Conservation (phyloP, 192 early-diverging fungal species). For the Linnemannia hyalina region DNA sequence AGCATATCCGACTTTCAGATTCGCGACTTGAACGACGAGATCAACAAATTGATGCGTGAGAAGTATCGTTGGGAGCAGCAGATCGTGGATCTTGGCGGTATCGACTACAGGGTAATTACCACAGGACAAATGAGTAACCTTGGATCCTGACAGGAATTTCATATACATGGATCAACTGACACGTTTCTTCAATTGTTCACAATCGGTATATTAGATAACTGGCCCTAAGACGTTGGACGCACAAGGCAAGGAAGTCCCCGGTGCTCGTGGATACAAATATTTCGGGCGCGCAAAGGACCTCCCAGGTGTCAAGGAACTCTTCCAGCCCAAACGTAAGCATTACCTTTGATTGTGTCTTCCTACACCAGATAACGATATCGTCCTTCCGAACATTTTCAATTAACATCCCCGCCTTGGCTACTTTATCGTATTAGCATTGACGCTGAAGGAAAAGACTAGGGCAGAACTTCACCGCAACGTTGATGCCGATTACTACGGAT, state of each 20-base stretch:
- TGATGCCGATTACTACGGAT: slow-evolving; percentile 97
- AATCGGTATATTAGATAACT: slow-evolving; percentile 61
- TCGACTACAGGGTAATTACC: slow-evolving; percentile 82
- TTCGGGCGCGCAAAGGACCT: slow-evolving; percentile 97
- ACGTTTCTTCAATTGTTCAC: neutral
- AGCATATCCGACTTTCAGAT: slow-evolving; percentile 86
- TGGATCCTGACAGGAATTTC: too few species aligned
- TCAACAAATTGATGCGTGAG: slow-evolving; percentile 94
- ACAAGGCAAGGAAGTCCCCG: slow-evolving; percentile 91
- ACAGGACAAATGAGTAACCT: neutral
- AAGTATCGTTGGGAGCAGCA: slow-evolving; percentile 94
- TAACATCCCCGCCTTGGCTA: neutral
- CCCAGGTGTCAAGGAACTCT: slow-evolving; percentile 93
- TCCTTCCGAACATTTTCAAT: neutral
- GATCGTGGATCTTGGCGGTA: slow-evolving; percentile 93
- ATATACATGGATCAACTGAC: neutral
- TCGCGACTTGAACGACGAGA: slow-evolving; percentile 95
- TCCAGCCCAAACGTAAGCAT: slow-evolving; percentile 78
- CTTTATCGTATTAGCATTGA: slow-evolving; percentile 38
- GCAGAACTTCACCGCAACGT: slow-evolving; percentile 81
- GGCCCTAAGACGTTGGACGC: slow-evolving; percentile 85
- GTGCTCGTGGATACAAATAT: slow-evolving; percentile 94
- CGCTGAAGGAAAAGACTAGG: slow-evolving; percentile 68
- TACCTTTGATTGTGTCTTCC: neutral
- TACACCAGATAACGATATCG: neutral